These are phyloP conservation scores for Trichosporon asahii DNA, from an alignment of 1,284 basidiomycete species.

Conservation along the genomic window DNA sequence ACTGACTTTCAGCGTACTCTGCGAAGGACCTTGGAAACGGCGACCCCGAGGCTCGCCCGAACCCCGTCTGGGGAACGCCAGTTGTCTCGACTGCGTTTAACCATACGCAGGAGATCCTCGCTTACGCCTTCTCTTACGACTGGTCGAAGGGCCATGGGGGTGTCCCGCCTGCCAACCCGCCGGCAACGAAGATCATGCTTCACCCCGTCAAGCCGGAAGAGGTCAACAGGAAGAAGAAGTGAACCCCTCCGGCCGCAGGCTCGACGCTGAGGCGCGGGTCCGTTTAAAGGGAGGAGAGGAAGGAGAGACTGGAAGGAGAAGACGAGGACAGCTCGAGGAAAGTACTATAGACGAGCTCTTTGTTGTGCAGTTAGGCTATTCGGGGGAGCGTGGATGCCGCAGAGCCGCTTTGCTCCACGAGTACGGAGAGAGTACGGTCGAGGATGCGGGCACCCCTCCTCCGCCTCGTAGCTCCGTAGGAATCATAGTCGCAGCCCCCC, in stretches of 20 bases:
- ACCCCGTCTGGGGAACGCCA: slow-evolving; percentile 38
- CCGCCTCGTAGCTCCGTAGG: not conserved
- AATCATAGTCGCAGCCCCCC: not conserved
- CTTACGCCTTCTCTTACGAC: slow-evolving; percentile 83
- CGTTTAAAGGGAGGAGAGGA: not conserved
- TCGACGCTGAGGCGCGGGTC: not conserved
- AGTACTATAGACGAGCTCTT: slow-evolving; percentile 5
- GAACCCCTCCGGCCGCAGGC: not conserved
- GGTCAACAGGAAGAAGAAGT: slow-evolving; percentile 58
- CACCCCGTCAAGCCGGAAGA: slow-evolving; percentile 87
- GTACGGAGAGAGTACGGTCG: not conserved
- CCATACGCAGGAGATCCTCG: slow-evolving; percentile 79
- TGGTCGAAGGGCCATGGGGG: slow-evolving; percentile 87
- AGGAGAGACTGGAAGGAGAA: not conserved
- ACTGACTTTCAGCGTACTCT: slow-evolving; percentile 29
- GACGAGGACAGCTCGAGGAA: not conserved
- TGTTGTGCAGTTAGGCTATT: slow-evolving; percentile 9
- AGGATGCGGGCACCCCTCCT: not conserved
- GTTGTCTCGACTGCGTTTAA: slow-evolving; percentile 70
- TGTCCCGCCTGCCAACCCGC: slow-evolving; percentile 66
- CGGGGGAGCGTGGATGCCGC: not conserved
- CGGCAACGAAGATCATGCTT: slow-evolving; percentile 67
- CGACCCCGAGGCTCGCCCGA: slow-evolving; percentile 63
- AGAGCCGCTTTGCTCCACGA: not conserved
- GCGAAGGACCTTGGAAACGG: slow-evolving; percentile 63